These are phyloP conservation scores for Coriaria nepalensis DNA, from an alignment of 306 rosid genomes.

Conservation along the genomic window DNA sequence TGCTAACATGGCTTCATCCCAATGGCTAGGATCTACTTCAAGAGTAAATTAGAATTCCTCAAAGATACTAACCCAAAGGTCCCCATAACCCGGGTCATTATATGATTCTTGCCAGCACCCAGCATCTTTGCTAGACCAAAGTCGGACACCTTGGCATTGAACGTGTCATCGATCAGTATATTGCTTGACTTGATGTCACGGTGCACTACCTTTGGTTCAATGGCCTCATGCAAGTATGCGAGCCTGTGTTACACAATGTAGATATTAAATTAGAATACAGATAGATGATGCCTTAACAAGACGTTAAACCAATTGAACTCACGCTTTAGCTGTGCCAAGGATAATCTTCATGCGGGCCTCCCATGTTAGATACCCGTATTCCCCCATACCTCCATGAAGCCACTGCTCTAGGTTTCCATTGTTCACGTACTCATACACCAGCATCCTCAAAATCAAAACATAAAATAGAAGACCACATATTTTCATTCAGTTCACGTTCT, in stretches of 20 bases:
- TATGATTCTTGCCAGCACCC: constrained; percentile 70
- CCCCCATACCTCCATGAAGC: constrained; percentile 97
- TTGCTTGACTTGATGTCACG: constrained; percentile 90
- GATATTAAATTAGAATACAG: constrained; percentile 14
- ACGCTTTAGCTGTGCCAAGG: constrained; percentile 97
- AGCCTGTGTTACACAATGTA: constrained; percentile 27
- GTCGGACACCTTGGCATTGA: constrained; percentile 82
- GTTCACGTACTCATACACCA: constrained; percentile 83
- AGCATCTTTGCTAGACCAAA: constrained; percentile 81
- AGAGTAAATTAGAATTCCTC: no score
- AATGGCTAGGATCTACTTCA: no score
- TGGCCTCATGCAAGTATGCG: constrained; percentile 92
- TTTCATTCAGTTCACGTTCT: no score
- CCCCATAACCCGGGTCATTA: constrained; percentile 93
- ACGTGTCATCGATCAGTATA: constrained; percentile 72
- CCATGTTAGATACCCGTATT: constrained; percentile 94
- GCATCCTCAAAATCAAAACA: constrained; percentile 38
- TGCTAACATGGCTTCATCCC: no score
- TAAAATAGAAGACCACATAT: neutral
- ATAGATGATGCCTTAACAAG: constrained; percentile 8
- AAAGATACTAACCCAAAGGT: constrained; percentile 68
- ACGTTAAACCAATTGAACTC: constrained; percentile 17
- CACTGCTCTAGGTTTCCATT: constrained; percentile 96
- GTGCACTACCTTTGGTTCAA: constrained; percentile 92
- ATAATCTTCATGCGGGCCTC: constrained; percentile 86